Percentiles rank a stretch among this genome's conserved stretches.
These are phyloP conservation scores for Magnusiomyces suaveolens DNA, from an alignment of 1,139 yeast species.

Conservation along the genomic window DNA sequence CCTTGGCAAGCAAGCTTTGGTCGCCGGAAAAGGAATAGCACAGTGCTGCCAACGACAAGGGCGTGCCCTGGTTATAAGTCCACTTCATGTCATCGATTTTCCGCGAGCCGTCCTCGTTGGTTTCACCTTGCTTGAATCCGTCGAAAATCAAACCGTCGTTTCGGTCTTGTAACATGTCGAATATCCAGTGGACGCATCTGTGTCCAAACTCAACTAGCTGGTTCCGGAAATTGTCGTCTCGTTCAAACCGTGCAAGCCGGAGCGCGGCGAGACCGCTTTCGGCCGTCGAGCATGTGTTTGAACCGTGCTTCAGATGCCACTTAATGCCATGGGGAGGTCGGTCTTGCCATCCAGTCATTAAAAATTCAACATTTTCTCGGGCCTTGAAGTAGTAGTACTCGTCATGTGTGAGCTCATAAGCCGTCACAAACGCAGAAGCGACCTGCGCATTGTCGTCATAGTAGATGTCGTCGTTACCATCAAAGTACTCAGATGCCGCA, in stretches of 20 bases:
- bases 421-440: constrained; percentile 55
- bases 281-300: constrained; percentile 60
- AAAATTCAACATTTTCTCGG: constrained; percentile 48
- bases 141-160: constrained; percentile 51
- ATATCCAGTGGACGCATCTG: constrained; percentile 46
- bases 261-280: constrained; percentile 62
- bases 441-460: constrained; percentile 74
- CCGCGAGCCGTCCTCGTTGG: constrained; percentile 35
- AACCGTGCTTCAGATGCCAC: constrained; percentile 59
- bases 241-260: constrained; percentile 37
- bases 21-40: constrained; percentile 47
- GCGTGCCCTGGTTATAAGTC: constrained; percentile 64
- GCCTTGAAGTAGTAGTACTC: constrained; percentile 46
- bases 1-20: constrained; percentile 45
- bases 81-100: constrained; percentile 38
- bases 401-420: constrained; percentile 60
- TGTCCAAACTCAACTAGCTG: constrained; percentile 45
- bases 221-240: constrained; percentile 19
- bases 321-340: constrained; percentile 44
- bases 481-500: constrained; percentile 50
- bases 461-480: constrained; percentile 54
- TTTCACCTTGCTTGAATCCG: constrained; percentile 44
- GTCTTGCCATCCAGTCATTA: constrained; percentile 58
- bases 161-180: constrained; percentile 44
- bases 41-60: constrained; percentile 47